Base-by-base conservation (phyloP, 495 filamentous ascomycete genomes). In the Penicillium egyptiacum region DNA sequence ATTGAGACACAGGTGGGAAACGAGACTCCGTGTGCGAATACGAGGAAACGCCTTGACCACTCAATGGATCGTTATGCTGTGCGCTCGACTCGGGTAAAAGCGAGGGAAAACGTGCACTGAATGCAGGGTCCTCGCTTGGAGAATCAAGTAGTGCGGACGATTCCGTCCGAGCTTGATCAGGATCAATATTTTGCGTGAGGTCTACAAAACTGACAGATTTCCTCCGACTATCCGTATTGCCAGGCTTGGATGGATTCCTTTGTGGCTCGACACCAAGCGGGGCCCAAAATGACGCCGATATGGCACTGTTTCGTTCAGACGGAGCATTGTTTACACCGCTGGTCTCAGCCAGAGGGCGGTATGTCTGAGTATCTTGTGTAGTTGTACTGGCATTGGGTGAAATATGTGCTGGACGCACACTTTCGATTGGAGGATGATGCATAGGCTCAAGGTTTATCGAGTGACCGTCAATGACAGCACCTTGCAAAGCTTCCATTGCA, bases 371-470 rank as follows among this genome's bases (percentile, higher is more conserved):
- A 33, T 20, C 30, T 10, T 2, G 51, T 40, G 26, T 20, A 30
- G 19, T 41, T 56, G 37, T 42, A 14, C 41, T 58, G 50, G 37
- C 25, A 14, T 53, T 12, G 23, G 14, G 12, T 23, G 25, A 16
- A 33, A 25, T 30, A 10, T 64, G 43, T 44, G 48, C 14, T 31
- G 60, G 16, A 28, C 23, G 60, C 14, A 71, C 25, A 5, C 17
- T 41, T 25, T 60, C 57, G 42, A 72, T 69, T 0, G 70, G 68
- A 1, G 64, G 25, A 51, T 66, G 61, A 50, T 79, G 68, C 53
- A 90, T 88, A 68, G 83, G 96, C 76, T 99, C 94, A 48, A 97
- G 85, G 64, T 96, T 89, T 65, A 97, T 84, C 14, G 88, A 72
- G 58, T 94, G 91, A 20, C 90, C 91, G 64, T 84, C 86, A 61